These are phyloP conservation scores for Balansia obtecta DNA, from an alignment of 2,329 filamentous ascomycete genomes.

Conservation along the genomic window DNA sequence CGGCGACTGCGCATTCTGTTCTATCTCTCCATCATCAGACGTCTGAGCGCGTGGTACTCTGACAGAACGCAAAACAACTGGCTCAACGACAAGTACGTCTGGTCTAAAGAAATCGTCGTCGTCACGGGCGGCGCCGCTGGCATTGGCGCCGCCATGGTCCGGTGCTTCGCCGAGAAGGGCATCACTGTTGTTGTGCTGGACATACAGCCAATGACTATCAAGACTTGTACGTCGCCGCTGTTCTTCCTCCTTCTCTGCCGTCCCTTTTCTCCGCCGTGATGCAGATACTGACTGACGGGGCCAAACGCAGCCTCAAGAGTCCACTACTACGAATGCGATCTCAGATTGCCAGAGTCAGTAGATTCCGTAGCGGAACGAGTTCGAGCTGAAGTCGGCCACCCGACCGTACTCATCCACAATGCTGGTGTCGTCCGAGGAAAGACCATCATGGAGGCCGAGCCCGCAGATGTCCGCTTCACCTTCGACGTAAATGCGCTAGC, in stretches of 20 bases:
- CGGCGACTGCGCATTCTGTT: conserved; percentile 31
- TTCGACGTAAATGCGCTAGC: conserved; percentile 60
- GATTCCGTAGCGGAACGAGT: conserved; percentile 38
- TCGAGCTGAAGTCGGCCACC: conserved; percentile 43
- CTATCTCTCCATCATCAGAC: conserved; percentile 17
- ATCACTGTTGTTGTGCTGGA: conserved; percentile 63
- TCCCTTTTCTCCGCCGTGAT: background rate
- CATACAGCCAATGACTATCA: conserved; percentile 47
- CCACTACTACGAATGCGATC: conserved; percentile 59
- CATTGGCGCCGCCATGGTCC: conserved; percentile 56
- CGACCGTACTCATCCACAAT: conserved; percentile 62
- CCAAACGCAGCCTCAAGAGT: conserved; percentile 32
- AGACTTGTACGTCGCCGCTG: conserved; percentile 26
- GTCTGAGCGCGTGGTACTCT: conserved; percentile 19
- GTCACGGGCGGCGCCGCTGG: conserved; percentile 65
- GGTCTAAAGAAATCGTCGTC: conserved; percentile 57
- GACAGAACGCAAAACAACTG: conserved; percentile 24
- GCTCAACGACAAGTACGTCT: conserved; percentile 39
- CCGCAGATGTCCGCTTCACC: conserved; percentile 49
- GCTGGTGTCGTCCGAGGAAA: conserved; percentile 52
- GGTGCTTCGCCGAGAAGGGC: conserved; percentile 48
- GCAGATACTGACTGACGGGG: background rate
- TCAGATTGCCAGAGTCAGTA: conserved; percentile 46
- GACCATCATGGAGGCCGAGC: conserved; percentile 44
- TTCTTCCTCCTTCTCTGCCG: background rate